Evolutionary conservation across 148 eudicot species (phyloP).

Genomic region (Heliosperma pusillum): DNA sequence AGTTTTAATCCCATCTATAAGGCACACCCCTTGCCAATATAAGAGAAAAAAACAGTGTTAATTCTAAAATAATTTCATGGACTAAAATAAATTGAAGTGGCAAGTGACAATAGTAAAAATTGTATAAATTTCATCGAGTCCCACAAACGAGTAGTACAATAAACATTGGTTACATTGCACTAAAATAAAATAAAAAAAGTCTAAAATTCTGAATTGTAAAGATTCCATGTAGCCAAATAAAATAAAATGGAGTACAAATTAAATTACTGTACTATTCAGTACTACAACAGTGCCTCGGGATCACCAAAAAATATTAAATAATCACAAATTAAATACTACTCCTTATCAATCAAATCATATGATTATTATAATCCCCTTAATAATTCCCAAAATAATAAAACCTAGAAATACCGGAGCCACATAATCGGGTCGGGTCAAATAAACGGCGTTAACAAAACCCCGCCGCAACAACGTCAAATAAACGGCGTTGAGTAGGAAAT

Average conservation of each 20-base stretch:
- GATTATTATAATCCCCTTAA: too few species aligned
- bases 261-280: background rate
- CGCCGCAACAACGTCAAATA: slow-evolving; percentile 29
- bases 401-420: background rate
- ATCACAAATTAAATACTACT: background rate
- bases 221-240: background rate
- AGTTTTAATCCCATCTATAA: too few species aligned
- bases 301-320: slow-evolving; percentile 33
- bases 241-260: too few species aligned
- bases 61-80: too few species aligned
- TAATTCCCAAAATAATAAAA: background rate
- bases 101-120: background rate
- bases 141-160: slow-evolving; percentile 9
- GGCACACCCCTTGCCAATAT: too few species aligned
- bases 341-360: too few species aligned
- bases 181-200: slow-evolving; percentile 9
- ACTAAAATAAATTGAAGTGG: too few species aligned
- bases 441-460: slow-evolving; percentile 32
- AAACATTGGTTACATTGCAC: background rate
- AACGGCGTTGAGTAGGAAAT: slow-evolving; percentile 24
- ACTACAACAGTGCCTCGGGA: slow-evolving; percentile 40
- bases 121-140: background rate
- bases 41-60: too few species aligned
- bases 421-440: background rate
- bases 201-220: slow-evolving; percentile 5